Evolutionary conservation across 129 eudicot genomes (phyloP).

Genomic region (Scalesia atractyloides): DNA sequence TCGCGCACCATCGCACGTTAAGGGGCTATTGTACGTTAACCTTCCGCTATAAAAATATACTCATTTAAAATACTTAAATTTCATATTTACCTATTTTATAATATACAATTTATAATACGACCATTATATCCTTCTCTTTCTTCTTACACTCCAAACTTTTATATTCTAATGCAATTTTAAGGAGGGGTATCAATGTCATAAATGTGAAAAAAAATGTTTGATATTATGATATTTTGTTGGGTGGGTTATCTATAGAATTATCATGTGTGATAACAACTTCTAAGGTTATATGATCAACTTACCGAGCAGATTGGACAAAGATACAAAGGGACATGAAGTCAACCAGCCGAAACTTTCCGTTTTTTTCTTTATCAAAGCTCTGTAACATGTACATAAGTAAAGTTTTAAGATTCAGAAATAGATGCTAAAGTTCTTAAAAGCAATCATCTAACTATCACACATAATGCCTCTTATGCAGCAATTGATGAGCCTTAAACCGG

Average conservation of each 20-base stretch:
- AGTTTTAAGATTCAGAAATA: neutral
- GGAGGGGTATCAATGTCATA: neutral
- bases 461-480: neutral
- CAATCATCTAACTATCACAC: neutral
- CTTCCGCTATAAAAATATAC: neutral
- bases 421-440: neutral
- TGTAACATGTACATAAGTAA: constrained; percentile 25
- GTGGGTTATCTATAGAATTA: neutral
- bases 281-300: constrained; percentile 22
- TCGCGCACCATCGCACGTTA: no score
- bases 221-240: neutral
- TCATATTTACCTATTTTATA: neutral
- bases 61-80: neutral
- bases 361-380: constrained; percentile 85
- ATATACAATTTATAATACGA: neutral
- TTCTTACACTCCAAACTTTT: neutral
- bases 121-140: neutral
- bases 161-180: neutral
- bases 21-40: no score
- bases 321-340: constrained; percentile 87
- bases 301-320: constrained; percentile 88
- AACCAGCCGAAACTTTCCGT: constrained; percentile 77
- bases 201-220: neutral
- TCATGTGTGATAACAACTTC: neutral
- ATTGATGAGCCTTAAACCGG: constrained; percentile 3